phyloP scores from a whole-genome alignment of 768 basidiomycete genomes.

The Lyophyllum atratum region DNA sequence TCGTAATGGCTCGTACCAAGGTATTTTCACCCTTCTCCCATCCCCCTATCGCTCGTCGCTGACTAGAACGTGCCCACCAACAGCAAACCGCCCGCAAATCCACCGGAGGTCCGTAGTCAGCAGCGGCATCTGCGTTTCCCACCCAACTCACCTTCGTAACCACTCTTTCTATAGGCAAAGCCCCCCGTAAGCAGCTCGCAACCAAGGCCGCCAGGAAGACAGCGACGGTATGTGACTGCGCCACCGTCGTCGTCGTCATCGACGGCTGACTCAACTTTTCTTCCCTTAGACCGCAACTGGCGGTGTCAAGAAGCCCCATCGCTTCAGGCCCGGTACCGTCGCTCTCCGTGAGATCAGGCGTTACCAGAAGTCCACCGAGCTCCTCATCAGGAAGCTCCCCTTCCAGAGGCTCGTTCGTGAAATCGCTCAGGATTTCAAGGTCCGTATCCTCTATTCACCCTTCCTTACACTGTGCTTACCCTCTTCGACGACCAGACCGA shows the following conservation, averaged over 20 bases:
- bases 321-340: constrained; percentile 97
- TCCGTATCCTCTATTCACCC: constrained; percentile 26
- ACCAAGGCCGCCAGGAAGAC: constrained; percentile 96
- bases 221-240: constrained; percentile 55
- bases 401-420: constrained; percentile 98
- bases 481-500: constrained; percentile 56
- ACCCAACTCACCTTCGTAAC: constrained; percentile 15
- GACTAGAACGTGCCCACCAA: constrained; percentile 31
- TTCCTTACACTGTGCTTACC: constrained; percentile 2
- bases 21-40: constrained; percentile 35
- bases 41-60: constrained; percentile 19
- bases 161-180: constrained; percentile 61
- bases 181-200: constrained; percentile 92
- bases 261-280: constrained; percentile 18
- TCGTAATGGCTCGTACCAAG: constrained; percentile 87
- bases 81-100: constrained; percentile 99
- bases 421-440: constrained; percentile 97
- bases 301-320: constrained; percentile 99
- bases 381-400: constrained; percentile 98
- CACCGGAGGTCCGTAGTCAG: constrained; percentile 77
- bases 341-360: constrained; percentile 98
- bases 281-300: constrained; percentile 70
- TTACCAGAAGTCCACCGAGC: constrained; percentile 99
- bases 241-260: constrained; percentile 26
- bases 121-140: constrained; percentile 13